Evolutionary conservation across 75 land plant genomes (phyloP), one percentile per base, ranked within the genome.

Genomic region (Cupressus sempervirens): DNA sequence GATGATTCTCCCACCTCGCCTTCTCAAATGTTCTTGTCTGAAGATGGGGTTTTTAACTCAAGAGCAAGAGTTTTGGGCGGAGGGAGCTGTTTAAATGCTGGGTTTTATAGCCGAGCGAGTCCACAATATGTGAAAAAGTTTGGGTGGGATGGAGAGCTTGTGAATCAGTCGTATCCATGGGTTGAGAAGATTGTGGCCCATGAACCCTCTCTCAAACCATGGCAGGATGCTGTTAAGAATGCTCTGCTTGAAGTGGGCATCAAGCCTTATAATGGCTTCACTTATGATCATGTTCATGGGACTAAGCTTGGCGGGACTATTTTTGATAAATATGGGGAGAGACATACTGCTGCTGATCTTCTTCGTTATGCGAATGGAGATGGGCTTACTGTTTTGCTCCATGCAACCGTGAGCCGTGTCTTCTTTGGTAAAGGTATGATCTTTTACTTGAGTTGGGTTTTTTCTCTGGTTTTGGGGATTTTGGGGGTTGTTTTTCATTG

Each of bases 21-120:
- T 20, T 87, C 97, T 16, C 97, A 96, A 84, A 15, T 88, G 4
- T 96, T 96, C 84, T 75, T 90, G 6, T 95, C 97, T 45, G 91
- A 91, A 23, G 97, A 96, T 29, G 98, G 97, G 0, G 97, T 96
- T 43, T 82, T 92, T 18, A 95, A 94, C 81, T 65, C 95, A 0
- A 83, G 98, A 16, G 96, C 90, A 7, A 86, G 98, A 18, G 95
- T 96, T 23, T 84, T 96, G 80, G 98, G 98, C 15, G 98, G 98
- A 13, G 94, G 97, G 6, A 86, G 91, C 56, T 87, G 91, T 90
- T 84, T 96, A 58, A 95, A 96, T 72, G 98, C 98, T 4, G 98
- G 98, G 46, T 96, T 96, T 86, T 96, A 93, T 88, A 89, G 90
- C 7, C 87, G 95, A 26, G 95, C 98, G 0, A 91, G 92, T 87